Base-by-base conservation (phyloP, 257 asterid species). In the Solanum boliviense region DNA sequence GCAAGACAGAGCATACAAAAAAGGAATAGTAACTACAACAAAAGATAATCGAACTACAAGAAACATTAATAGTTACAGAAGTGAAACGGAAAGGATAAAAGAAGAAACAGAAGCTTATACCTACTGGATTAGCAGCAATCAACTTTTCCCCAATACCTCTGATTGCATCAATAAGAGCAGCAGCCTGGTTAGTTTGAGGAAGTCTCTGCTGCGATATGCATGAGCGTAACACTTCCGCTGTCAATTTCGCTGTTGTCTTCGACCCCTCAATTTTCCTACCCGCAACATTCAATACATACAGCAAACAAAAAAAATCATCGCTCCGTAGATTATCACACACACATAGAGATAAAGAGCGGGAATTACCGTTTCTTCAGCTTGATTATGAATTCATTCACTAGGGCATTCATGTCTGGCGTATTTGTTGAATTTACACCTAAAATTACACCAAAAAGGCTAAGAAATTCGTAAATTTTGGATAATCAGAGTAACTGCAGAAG, bases 241-340 rank as follows among this genome's bases (percentile, higher is more conserved):
- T 94, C 58, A 95, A 87, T 93, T 96, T 97, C 84, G 99, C 97
- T 87, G 98, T 95, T 15, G 98, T 92, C 92, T 97, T 96, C 78
- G 99, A 97, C 71, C 99, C 99, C 92, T 97, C 99, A 86, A 97
- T 90, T 93, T 97, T 93, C 89, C 99, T 97, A 91, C 8, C 79
- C 79, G 9, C 18, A 23, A 75, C 86, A 52, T 72, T 23, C 83
- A 72, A 7, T 56, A 41, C 84, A 78, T 35, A n/a, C 72, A 44
- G 4, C 25, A 20, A 68, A 58, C 2, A n/a, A 81, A 20, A 68
- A 12, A 6, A 6, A 1, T 18, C 18, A 72, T 73, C 16, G 29
- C 48, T 73, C 82, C 9, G 5, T 73, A 73, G 10, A 78, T 25
- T 25, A 41, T 32, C 25, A 8, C 73, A 65, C 13, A 23, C 58